These are phyloP conservation scores for Pythium rhizo-oryzae DNA, from an alignment of 352 stramenopile genomes.

Conservation along the genomic window DNA sequence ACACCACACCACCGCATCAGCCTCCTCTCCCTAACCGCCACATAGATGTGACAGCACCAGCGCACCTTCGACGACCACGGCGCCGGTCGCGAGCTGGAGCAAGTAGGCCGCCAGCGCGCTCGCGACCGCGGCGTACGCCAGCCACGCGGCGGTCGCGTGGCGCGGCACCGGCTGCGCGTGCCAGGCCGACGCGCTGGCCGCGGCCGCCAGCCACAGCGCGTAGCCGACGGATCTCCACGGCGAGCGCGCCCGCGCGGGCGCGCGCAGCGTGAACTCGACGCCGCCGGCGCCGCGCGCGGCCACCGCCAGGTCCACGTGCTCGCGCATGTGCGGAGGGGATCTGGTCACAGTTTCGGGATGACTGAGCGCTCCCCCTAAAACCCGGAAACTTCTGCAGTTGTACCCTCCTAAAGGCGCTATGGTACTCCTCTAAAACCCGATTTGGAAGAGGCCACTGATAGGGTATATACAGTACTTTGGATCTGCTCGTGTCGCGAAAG, in stretches of 20 bases:
- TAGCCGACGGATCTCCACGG: slow-evolving; percentile 12
- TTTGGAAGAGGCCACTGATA: too few species aligned
- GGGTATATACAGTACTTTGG: too few species aligned
- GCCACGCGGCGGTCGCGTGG: slow-evolving; percentile 4
- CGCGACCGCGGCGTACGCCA: slow-evolving; percentile 2
- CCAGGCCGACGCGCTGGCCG: slow-evolving; percentile 19
- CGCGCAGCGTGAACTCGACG: slow-evolving; percentile 57
- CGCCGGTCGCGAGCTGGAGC: slow-evolving; percentile 20
- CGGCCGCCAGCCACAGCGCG: slow-evolving; percentile 17
- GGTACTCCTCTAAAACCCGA: too few species aligned
- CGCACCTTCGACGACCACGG: slow-evolving; percentile 32
- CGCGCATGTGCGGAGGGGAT: too few species aligned
- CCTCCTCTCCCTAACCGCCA: too few species aligned
- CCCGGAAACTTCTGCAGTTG: too few species aligned
- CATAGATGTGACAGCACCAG: too few species aligned
- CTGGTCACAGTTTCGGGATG: too few species aligned
- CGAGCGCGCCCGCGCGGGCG: neutral
- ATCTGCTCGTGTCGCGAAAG: too few species aligned
- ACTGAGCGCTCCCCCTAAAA: too few species aligned
- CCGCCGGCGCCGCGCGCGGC: slow-evolving; percentile 47
- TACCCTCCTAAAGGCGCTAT: too few species aligned
- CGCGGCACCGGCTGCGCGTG: slow-evolving; percentile 4
- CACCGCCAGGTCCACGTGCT: slow-evolving; percentile 53
- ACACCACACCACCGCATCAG: neutral
- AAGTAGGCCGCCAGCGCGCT: slow-evolving; percentile 1